Percentiles rank a stretch among this genome's conserved stretches.
Conservation (phyloP, 129 eudicot genomes). For the Lonicera japonica region DNA sequence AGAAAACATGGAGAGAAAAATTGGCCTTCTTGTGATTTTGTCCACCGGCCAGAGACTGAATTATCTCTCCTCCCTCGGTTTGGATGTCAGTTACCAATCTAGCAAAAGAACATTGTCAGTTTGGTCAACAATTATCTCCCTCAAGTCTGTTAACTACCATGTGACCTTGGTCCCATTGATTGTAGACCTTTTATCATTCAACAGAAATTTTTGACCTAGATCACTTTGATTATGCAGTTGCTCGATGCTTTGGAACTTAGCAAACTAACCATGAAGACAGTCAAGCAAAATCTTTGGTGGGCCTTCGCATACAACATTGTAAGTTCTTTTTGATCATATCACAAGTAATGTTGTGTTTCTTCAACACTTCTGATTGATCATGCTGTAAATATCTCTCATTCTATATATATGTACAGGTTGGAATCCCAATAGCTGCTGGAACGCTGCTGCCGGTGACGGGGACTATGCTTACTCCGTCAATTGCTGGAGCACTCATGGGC, state of each 20-base stretch:
- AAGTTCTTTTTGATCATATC: slow-evolving; percentile 20
- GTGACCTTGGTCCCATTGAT: too few relatives aligned
- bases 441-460: slow-evolving; percentile 78
- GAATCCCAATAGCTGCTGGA: slow-evolving; percentile 96
- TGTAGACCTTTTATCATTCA: not conserved
- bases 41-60: too few relatives aligned
- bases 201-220: slow-evolving; percentile 5
- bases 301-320: slow-evolving; percentile 97
- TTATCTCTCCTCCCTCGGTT: too few relatives aligned
- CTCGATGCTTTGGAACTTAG: slow-evolving; percentile 97
- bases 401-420: slow-evolving; percentile 39
- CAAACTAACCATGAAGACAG: slow-evolving; percentile 88
- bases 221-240: slow-evolving; percentile 37
- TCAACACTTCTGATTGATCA: not conserved
- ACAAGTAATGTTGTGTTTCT: not conserved
- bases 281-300: slow-evolving; percentile 99
- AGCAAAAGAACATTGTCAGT: too few relatives aligned
- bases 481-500: slow-evolving; percentile 97
- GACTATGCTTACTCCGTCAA: slow-evolving; percentile 89
- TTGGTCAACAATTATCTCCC: too few relatives aligned
- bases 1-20: too few relatives aligned
- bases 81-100: too few relatives aligned
- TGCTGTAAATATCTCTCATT: too few relatives aligned
- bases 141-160: too few relatives aligned
- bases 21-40: too few relatives aligned